phyloP scores from a whole-genome alignment of 2,329 filamentous ascomycete genomes.

The Zymoseptoria pseudotritici region DNA sequence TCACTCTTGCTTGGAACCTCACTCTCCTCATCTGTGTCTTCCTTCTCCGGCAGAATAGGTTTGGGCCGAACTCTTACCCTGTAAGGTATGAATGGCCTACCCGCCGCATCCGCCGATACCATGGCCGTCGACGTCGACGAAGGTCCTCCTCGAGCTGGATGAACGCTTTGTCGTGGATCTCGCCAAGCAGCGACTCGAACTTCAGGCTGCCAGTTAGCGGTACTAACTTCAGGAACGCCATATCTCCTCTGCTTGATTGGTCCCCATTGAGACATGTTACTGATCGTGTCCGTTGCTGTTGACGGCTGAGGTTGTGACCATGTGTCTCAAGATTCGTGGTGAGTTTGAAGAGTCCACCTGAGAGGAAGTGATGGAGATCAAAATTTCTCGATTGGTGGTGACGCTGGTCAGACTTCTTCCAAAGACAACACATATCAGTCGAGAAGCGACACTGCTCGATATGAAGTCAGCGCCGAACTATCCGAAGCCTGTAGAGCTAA shows the following conservation, averaged over 20 bases:
- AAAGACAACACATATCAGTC: neutral
- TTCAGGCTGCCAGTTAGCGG: neutral
- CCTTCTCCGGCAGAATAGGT: neutral
- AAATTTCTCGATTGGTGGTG: neutral
- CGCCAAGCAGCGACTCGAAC: constrained; percentile 22
- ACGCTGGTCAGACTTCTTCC: neutral
- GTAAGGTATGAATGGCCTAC: constrained; percentile 18
- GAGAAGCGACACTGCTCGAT: neutral
- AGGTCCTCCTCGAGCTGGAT: constrained; percentile 21
- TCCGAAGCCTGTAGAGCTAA: neutral
- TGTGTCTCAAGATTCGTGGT: neutral
- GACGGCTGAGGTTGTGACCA: neutral
- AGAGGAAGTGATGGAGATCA: neutral
- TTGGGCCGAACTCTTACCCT: constrained; percentile 16
- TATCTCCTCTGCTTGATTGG: constrained; percentile 18
- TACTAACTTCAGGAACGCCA: constrained; percentile 11
- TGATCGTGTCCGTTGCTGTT: neutral
- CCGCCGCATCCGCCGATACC: constrained; percentile 18
- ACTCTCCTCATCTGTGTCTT: neutral
- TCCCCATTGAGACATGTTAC: neutral
- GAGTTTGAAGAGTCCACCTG: neutral
- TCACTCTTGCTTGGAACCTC: neutral
- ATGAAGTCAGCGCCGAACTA: neutral
- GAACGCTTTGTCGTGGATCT: constrained; percentile 19
- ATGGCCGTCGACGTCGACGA: neutral